Conservation (phyloP, 2,329 filamentous ascomycete species). For the Truncatella angustata region DNA sequence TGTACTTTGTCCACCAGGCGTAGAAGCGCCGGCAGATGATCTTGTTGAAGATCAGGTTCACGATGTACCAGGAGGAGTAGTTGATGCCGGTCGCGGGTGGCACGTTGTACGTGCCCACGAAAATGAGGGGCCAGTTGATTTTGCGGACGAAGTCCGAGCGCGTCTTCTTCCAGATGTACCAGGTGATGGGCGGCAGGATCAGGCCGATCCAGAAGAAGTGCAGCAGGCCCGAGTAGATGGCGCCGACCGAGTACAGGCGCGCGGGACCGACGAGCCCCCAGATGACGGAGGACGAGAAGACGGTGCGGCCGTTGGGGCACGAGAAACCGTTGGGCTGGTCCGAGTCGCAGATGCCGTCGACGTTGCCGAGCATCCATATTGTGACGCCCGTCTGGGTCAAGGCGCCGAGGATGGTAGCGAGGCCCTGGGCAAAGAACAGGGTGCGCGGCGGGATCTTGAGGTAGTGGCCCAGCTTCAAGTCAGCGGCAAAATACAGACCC, state of each 20-base stretch:
- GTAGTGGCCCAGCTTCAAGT: slow-evolving; percentile 52
- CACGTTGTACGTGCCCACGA: slow-evolving; percentile 35
- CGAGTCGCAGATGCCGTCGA: slow-evolving; percentile 37
- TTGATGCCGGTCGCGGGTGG: slow-evolving; percentile 35
- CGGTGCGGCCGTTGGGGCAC: slow-evolving; percentile 47
- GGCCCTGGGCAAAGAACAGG: slow-evolving; percentile 45
- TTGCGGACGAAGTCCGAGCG: slow-evolving; percentile 30
- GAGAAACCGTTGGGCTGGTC: slow-evolving; percentile 44
- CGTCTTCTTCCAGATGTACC: slow-evolving; percentile 36
- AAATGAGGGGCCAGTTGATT: slow-evolving; percentile 35
- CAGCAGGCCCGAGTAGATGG: slow-evolving; percentile 44
- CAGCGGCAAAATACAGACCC: slow-evolving; percentile 43
- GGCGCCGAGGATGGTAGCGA: slow-evolving; percentile 45
- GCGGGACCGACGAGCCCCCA: slow-evolving; percentile 52
- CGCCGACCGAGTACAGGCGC: slow-evolving; percentile 43
- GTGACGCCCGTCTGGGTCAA: slow-evolving; percentile 39
- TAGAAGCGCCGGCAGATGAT: slow-evolving; percentile 38
- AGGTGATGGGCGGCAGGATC: slow-evolving; percentile 40
- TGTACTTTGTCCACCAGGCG: slow-evolving; percentile 49
- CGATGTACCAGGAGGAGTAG: slow-evolving; percentile 38
- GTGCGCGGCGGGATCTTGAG: slow-evolving; percentile 47
- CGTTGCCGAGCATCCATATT: slow-evolving; percentile 33
- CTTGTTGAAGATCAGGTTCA: slow-evolving; percentile 45
- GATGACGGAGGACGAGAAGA: slow-evolving; percentile 45
- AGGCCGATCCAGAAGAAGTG: slow-evolving; percentile 51